Evolutionary conservation across 352 stramenopile species (phyloP).

Genomic region (Globisporangium nunn): DNA sequence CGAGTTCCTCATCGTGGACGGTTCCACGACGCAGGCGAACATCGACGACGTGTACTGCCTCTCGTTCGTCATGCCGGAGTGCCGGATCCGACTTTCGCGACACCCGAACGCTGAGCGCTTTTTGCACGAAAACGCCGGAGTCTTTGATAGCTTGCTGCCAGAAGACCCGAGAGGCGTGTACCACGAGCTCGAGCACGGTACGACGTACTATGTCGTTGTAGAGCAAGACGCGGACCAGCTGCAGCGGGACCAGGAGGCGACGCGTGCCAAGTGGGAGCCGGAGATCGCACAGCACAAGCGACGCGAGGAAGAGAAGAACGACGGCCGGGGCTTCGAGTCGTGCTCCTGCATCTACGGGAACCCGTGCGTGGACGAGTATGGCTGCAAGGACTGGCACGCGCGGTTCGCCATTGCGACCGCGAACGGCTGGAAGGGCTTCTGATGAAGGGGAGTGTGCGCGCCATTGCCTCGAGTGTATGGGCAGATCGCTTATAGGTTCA

Average conservation of each 20-base stretch:
- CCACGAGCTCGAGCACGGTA: conserved; percentile 49
- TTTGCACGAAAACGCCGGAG: conserved; percentile 33
- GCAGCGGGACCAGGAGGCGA: conserved; percentile 50
- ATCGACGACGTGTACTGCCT: conserved; percentile 86
- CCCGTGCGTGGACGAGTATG: conserved; percentile 87
- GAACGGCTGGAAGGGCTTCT: conserved; percentile 89
- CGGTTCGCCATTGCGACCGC: conserved; percentile 75
- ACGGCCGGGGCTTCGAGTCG: conserved; percentile 68
- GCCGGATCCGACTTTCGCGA: conserved; percentile 59
- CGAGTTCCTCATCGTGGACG: conserved; percentile 68
- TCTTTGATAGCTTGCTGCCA: conserved; percentile 46
- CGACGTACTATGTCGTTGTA: conserved; percentile 80
- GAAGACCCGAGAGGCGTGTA: conserved; percentile 76
- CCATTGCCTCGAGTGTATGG: no score
- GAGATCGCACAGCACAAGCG: conserved; percentile 28
- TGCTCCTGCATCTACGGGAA: conserved; percentile 89
- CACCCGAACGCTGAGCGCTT: conserved; percentile 47
- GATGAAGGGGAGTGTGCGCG: not conserved
- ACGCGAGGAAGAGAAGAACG: conserved; percentile 27
- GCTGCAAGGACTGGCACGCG: conserved; percentile 85
- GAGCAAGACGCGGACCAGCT: conserved; percentile 74
- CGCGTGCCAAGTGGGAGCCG: conserved; percentile 39
- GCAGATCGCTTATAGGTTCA: no score
- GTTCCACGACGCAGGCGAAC: conserved; percentile 59
- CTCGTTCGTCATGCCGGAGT: conserved; percentile 87